A percentile compares a stretch with the other conserved stretches of the same genome.
phyloP scores from a whole-genome alignment of 2,329 filamentous ascomycete genomes.

The Piedraia hortae region DNA sequence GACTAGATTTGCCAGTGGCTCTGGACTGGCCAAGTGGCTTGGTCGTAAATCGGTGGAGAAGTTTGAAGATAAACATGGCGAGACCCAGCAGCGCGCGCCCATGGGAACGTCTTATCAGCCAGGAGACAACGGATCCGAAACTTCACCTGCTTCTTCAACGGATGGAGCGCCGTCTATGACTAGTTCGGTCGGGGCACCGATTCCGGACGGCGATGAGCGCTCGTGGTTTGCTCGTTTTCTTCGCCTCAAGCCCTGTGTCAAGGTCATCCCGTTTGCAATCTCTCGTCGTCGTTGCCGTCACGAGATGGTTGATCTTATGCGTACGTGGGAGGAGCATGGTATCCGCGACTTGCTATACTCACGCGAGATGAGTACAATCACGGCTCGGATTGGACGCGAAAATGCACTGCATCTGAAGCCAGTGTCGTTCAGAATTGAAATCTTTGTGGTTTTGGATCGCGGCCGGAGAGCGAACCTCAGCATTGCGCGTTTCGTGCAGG shows the following conservation, averaged over 20 bases:
- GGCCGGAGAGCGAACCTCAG: conserved; percentile 49
- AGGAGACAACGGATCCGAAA: no score
- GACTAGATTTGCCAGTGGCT: conserved; percentile 12
- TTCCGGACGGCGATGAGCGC: conserved; percentile 19
- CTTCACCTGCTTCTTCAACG: no score
- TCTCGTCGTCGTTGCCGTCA: conserved; percentile 46
- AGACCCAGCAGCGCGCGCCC: no score
- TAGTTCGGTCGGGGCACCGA: conserved; percentile 13
- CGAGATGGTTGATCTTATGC: conserved; percentile 47
- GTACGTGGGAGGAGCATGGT: conserved; percentile 51
- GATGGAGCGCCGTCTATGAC: no score
- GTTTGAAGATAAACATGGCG: conserved; percentile 2
- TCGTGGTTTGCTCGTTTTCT: conserved; percentile 81
- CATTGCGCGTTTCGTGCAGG: conserved; percentile 66
- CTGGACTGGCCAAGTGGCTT: conserved; percentile 25
- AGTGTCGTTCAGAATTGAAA: conserved; percentile 63
- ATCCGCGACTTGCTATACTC: conserved; percentile 54
- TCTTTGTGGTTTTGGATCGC: conserved; percentile 74
- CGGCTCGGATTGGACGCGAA: conserved; percentile 42
- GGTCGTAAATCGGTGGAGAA: conserved; percentile 19
- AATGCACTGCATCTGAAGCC: conserved; percentile 68
- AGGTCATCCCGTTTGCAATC: conserved; percentile 47
- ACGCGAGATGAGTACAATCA: conserved; percentile 51
- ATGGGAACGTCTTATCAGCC: no score
- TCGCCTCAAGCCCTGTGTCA: conserved; percentile 58